Percentiles rank a stretch among this genome's conserved stretches.
These are phyloP conservation scores for Tylopilus subfusipes DNA, from an alignment of 768 basidiomycete species.

Conservation along the genomic window DNA sequence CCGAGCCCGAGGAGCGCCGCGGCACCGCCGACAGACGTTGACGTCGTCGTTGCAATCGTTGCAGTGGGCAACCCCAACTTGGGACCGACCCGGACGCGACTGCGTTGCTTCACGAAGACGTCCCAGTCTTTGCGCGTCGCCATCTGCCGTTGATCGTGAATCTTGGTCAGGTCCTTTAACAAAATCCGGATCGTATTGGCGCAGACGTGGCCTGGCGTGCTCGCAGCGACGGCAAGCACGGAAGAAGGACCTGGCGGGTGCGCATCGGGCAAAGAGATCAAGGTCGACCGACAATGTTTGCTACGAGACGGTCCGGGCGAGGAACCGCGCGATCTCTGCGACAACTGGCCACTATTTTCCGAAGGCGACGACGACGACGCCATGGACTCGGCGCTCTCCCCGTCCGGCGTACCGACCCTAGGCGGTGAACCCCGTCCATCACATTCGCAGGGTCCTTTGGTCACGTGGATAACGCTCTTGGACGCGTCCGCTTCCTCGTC, in stretches of 20 bases:
- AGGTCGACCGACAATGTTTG: constrained; percentile 43
- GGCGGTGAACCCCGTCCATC: constrained; percentile 27
- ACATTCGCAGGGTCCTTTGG: constrained; percentile 42
- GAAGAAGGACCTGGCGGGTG: constrained; percentile 35
- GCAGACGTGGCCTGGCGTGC: constrained; percentile 73
- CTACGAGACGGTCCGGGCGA: constrained; percentile 53
- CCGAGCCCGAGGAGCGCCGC: constrained; percentile 69
- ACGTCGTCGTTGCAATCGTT: constrained; percentile 15
- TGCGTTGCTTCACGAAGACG: constrained; percentile 71
- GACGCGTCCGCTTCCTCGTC: constrained; percentile 52
- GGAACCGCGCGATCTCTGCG: constrained; percentile 28
- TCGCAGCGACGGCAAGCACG: constrained; percentile 55
- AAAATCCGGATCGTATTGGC: constrained; percentile 70
- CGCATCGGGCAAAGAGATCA: constrained; percentile 26
- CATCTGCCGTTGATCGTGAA: constrained; percentile 78
- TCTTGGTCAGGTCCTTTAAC: constrained; percentile 70
- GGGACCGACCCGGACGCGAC: constrained; percentile 39
- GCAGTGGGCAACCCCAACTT: no score
- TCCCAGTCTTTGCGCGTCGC: constrained; percentile 82
- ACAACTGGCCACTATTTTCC: constrained; percentile 27
- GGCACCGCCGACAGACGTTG: constrained; percentile 39
- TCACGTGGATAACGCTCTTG: constrained; percentile 34
- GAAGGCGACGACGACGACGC: constrained; percentile 12
- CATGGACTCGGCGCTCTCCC: constrained; percentile 6
- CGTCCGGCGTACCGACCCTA: constrained; percentile 5